A percentile compares a stretch with the other conserved stretches of the same genome.
Conservation (phyloP, 2,329 filamentous ascomycete genomes). For the Neopestalotiopsis sp. region DNA sequence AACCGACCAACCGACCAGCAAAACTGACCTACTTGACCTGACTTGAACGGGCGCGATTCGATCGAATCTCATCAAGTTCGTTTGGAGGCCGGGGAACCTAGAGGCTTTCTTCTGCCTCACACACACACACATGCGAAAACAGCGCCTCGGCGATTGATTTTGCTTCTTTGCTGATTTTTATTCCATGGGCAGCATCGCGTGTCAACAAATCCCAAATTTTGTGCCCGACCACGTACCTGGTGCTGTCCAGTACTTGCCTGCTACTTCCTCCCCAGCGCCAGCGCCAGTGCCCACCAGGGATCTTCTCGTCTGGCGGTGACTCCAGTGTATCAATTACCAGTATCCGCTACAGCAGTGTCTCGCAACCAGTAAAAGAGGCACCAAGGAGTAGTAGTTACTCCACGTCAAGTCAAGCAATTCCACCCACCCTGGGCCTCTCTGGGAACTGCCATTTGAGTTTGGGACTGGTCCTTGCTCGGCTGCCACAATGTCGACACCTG, state of each 20-base stretch:
- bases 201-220: neutral
- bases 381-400: conserved; percentile 16
- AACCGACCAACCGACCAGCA: too few species aligned
- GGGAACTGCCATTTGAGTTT: conserved; percentile 9
- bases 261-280: neutral
- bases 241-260: neutral
- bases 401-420: conserved; percentile 11
- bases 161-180: neutral
- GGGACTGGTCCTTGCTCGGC: conserved; percentile 6
- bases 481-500: conserved; percentile 38
- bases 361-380: conserved; percentile 15
- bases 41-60: neutral
- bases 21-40: neutral
- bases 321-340: neutral
- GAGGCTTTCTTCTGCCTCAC: neutral
- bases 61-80: neutral
- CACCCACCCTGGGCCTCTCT: conserved; percentile 4
- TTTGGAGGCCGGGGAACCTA: neutral
- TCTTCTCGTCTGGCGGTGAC: neutral
- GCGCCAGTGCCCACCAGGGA: neutral
- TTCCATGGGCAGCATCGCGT: neutral
- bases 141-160: neutral
- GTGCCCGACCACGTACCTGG: neutral
- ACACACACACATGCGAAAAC: neutral
- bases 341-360: conserved; percentile 1